Conservation (phyloP, 805 yeast species). For the Gaillardinia entomophila region DNA sequence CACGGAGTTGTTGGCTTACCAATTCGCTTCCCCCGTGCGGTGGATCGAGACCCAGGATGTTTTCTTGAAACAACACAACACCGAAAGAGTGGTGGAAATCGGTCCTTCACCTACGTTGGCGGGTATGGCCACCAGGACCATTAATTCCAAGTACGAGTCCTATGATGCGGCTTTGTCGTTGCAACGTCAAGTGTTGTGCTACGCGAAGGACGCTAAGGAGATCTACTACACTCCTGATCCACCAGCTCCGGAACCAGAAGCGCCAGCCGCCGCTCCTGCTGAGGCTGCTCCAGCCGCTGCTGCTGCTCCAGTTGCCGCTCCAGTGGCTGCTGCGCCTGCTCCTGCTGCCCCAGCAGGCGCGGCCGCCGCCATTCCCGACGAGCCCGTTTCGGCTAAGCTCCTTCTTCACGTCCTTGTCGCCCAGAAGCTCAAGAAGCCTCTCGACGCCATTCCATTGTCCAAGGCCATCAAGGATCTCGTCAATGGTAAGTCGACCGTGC, state of each 20-base stretch:
- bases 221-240: constrained; percentile 92
- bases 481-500: constrained; percentile 98
- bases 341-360: constrained; percentile 74
- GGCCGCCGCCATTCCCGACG: constrained; percentile 80
- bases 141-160: constrained; percentile 91
- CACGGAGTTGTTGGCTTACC: constrained; percentile 96
- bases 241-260: constrained; percentile 32
- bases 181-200: constrained; percentile 91
- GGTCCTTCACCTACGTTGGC: constrained; percentile 99
- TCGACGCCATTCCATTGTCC: constrained; percentile 78
- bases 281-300: constrained; percentile 50
- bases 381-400: constrained; percentile 79
- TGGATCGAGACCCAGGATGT: constrained; percentile 99
- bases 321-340: constrained; percentile 51
- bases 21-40: constrained; percentile 98
- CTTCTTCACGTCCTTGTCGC: constrained; percentile 88
- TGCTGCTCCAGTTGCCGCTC: constrained; percentile 54
- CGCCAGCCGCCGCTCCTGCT: constrained; percentile 45
- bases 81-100: constrained; percentile 96
- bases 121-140: constrained; percentile 97
- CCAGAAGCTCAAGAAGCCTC: constrained; percentile 87
- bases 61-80: constrained; percentile 84
- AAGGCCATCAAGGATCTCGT: constrained; percentile 96
- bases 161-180: constrained; percentile 95
- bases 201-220: constrained; percentile 93